These are phyloP conservation scores for Salix purpurea DNA, from an alignment of 345 rosid species.

Conservation along the genomic window DNA sequence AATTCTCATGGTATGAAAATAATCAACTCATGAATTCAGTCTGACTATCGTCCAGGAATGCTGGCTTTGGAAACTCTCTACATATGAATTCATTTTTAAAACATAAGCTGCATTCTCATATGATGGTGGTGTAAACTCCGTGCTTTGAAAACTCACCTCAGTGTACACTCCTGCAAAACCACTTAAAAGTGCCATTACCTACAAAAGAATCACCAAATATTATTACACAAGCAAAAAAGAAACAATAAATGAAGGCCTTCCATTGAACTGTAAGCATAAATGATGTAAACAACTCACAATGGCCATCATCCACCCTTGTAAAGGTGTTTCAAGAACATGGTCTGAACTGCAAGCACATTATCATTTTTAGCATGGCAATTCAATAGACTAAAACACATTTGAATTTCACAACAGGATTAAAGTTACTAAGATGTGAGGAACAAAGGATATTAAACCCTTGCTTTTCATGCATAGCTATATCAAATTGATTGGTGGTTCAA, in stretches of 20 bases:
- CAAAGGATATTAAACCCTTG: not conserved
- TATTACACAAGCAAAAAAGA: not conserved
- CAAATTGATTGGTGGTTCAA: not conserved
- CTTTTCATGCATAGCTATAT: not conserved
- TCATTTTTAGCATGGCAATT: not conserved
- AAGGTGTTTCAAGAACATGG: slow-evolving; percentile 84
- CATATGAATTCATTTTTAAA: not conserved
- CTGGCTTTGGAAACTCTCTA: not conserved
- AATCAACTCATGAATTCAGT: not conserved
- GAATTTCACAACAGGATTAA: not conserved
- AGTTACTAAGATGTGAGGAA: not conserved
- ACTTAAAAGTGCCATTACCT: slow-evolving; percentile 96
- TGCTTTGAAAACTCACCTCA: slow-evolving; percentile 47
- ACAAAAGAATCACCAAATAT: slow-evolving; percentile 9
- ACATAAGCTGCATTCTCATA: slow-evolving; percentile 9
- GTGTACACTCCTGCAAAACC: slow-evolving; percentile 98
- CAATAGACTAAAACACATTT: not conserved
- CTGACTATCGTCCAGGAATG: slow-evolving; percentile 4
- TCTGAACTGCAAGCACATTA: slow-evolving; percentile 61
- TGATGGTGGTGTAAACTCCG: not conserved
- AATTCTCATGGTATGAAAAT: not conserved
- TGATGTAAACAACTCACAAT: slow-evolving; percentile 52
- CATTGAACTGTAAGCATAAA: slow-evolving; percentile 10
- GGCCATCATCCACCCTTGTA: slow-evolving; percentile 95
- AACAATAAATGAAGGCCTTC: slow-evolving; percentile 1